Conservation (phyloP, 352 stramenopile species). For the Pythium dissotocum region DNA sequence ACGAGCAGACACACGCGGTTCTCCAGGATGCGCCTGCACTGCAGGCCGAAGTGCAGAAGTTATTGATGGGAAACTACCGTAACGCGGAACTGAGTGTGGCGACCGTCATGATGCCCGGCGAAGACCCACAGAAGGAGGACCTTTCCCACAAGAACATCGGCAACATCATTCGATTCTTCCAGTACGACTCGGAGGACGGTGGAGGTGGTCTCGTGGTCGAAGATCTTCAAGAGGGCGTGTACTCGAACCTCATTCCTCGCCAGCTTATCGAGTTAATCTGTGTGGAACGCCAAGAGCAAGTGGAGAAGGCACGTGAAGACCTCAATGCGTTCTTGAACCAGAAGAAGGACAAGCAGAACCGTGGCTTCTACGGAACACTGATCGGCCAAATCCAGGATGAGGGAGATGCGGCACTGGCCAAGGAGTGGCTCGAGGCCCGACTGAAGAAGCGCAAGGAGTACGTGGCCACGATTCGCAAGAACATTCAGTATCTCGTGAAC, state of each 20-base stretch:
- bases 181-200: slow-evolving; percentile 85
- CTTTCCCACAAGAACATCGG: slow-evolving; percentile 85
- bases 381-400: slow-evolving; percentile 89
- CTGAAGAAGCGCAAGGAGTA: slow-evolving; percentile 83
- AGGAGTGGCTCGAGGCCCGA: slow-evolving; percentile 80
- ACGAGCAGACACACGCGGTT: slow-evolving; percentile 77
- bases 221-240: slow-evolving; percentile 78
- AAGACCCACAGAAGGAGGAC: slow-evolving; percentile 72
- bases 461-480: slow-evolving; percentile 74
- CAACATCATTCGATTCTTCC: slow-evolving; percentile 89
- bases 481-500: slow-evolving; percentile 86
- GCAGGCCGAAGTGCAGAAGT: slow-evolving; percentile 65
- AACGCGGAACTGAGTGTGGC: slow-evolving; percentile 85
- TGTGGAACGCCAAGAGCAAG: slow-evolving; percentile 75
- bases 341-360: slow-evolving; percentile 85
- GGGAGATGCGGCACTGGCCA: slow-evolving; percentile 67
- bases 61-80: slow-evolving; percentile 68
- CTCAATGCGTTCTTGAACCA: slow-evolving; percentile 79
- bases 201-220: slow-evolving; percentile 81
- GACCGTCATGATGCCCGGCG: slow-evolving; percentile 87
- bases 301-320: slow-evolving; percentile 77
- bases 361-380: slow-evolving; percentile 84
- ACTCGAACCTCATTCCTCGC: slow-evolving; percentile 77
- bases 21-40: slow-evolving; percentile 68
- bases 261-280: slow-evolving; percentile 82